A percentile compares a stretch with the other conserved stretches of the same genome.
phyloP scores from a whole-genome alignment of 352 stramenopile genomes.

The Phytophthora hibernalis region DNA sequence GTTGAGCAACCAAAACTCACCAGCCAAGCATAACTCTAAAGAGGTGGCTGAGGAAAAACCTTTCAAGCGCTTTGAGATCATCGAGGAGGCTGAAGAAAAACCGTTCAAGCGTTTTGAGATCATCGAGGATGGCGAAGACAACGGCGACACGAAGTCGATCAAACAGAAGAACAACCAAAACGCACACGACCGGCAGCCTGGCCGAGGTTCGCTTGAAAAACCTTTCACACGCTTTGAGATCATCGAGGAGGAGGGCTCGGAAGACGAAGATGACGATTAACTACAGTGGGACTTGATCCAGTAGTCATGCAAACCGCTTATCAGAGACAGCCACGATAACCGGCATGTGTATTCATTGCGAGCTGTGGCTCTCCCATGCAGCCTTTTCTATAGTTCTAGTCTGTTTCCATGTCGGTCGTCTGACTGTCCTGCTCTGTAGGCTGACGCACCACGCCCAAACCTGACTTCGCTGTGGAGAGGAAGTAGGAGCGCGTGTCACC shows the following conservation, averaged over 20 bases:
- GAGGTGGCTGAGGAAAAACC: constrained; percentile 28
- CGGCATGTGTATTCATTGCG: constrained; percentile 21
- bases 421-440: constrained; percentile 43
- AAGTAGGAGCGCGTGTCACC: constrained; percentile 89
- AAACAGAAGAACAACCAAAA: constrained; percentile 24
- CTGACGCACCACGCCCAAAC: constrained; percentile 66
- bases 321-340: constrained; percentile 18
- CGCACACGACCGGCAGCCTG: constrained; percentile 10
- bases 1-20: constrained; percentile 31
- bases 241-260: constrained; percentile 51
- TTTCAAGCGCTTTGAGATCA: constrained; percentile 79
- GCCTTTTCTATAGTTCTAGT: constrained; percentile 43
- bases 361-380: constrained; percentile 6
- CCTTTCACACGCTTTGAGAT: constrained; percentile 74
- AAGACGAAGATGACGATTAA: constrained; percentile 48
- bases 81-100: constrained; percentile 50
- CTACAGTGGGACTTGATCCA: neutral
- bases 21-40: constrained; percentile 9
- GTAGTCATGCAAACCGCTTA: neutral
- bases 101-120: constrained; percentile 72
- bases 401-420: constrained; percentile 52
- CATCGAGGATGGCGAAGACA: constrained; percentile 52
- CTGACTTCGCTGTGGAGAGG: constrained; percentile 75
- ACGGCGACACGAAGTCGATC: constrained; percentile 2
- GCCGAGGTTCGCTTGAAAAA: constrained; percentile 19